Percentiles rank a stretch among this genome's conserved stretches.
Conservation (phyloP, 1,284 basidiomycete species). For the Psilocybe mexicana region DNA sequence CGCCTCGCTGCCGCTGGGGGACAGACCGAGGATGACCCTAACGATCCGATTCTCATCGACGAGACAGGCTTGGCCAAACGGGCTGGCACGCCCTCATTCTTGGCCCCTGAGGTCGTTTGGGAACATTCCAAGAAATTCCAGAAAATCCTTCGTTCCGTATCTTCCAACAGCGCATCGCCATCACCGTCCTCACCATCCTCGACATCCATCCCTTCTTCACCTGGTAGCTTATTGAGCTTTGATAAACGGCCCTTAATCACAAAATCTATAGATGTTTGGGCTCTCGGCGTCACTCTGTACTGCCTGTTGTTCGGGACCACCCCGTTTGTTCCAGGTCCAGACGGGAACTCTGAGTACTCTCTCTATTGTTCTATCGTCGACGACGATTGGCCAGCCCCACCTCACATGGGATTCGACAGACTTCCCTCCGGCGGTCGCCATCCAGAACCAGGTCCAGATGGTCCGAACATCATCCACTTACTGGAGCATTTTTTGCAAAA, state of each 20-base stretch:
- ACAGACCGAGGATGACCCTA: constrained; percentile 38
- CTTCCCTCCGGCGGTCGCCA: constrained; percentile 62
- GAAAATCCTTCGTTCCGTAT: constrained; percentile 13
- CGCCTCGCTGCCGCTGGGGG: constrained; percentile 58
- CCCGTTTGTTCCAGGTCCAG: constrained; percentile 34
- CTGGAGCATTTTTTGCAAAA: constrained; percentile 83
- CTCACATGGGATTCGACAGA: constrained; percentile 75
- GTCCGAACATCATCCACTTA: constrained; percentile 68
- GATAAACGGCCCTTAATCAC: constrained; percentile 70
- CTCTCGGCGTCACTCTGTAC: constrained; percentile 96
- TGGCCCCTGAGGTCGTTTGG: constrained; percentile 93
- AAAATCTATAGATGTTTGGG: constrained; percentile 99
- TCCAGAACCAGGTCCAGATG: constrained; percentile 39
- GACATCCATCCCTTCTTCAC: constrained; percentile 12
- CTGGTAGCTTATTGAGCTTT: background rate
- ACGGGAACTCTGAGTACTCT: constrained; percentile 60
- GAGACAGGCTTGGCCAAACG: constrained; percentile 90
- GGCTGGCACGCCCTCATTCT: constrained; percentile 97
- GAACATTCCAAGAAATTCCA: constrained; percentile 40
- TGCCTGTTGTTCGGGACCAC: constrained; percentile 85
- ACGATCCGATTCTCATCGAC: constrained; percentile 72
- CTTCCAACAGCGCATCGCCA: constrained; percentile 9
- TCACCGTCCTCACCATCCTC: constrained; percentile 13
- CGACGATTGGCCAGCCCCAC: constrained; percentile 73
- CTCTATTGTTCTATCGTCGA: constrained; percentile 86